Percentiles rank a stretch among this genome's conserved stretches.
Conservation (phyloP, 768 basidiomycete species). For the Naganishia antarctica region DNA sequence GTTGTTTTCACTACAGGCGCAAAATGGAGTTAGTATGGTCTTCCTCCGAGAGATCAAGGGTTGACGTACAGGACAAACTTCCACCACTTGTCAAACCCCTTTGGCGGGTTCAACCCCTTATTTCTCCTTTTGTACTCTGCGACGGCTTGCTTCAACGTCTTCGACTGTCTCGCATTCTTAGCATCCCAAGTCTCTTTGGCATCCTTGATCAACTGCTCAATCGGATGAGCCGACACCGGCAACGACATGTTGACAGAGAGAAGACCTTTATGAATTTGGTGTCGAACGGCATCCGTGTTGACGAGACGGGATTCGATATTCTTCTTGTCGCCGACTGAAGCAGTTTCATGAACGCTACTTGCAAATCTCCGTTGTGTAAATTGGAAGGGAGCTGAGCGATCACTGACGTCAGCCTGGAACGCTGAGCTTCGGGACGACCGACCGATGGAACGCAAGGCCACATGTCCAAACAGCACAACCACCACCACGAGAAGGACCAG, state of each 20-base stretch:
- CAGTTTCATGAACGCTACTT: background rate
- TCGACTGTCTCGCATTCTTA: conserved; percentile 37
- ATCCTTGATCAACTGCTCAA: conserved; percentile 44
- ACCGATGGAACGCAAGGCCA: background rate
- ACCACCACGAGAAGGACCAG: background rate
- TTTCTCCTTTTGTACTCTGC: conserved; percentile 41
- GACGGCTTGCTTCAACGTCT: conserved; percentile 38
- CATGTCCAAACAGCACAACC: background rate
- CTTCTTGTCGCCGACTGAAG: background rate
- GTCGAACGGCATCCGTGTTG: background rate
- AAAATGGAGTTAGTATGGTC: background rate
- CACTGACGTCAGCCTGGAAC: background rate
- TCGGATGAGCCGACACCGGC: conserved; percentile 38
- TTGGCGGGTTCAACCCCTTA: conserved; percentile 35
- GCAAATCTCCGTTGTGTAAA: conserved; percentile 8
- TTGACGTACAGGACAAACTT: conserved; percentile 38
- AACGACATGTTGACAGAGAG: conserved; percentile 39
- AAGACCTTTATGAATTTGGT: conserved; percentile 34
- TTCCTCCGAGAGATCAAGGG: background rate
- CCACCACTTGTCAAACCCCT: conserved; percentile 49
- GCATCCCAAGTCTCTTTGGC: conserved; percentile 39
- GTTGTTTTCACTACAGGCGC: conserved; percentile 33
- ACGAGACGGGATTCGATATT: too few species aligned
- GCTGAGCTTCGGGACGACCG: too few species aligned
- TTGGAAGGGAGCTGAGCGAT: background rate